Base-by-base conservation (phyloP, 352 stramenopile genomes). In the Pythium monospermum region DNA sequence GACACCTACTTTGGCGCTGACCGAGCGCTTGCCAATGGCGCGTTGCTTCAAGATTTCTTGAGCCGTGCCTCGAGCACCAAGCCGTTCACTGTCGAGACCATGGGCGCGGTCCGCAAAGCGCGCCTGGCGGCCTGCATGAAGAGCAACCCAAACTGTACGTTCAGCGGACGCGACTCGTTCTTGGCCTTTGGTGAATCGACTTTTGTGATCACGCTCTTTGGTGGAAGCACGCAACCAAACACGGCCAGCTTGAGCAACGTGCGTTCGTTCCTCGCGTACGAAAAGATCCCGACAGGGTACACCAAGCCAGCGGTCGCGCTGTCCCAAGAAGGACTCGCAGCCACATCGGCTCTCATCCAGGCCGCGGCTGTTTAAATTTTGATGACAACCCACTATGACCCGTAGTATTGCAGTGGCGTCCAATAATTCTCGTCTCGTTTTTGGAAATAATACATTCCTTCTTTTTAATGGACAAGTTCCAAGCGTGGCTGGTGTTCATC, bases 1-100 rank as follows among this genome's bases (percentile, higher is more conserved):
- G 70, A 79, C 42, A 48, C 57, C 4, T 69, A 64, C 47, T 68
- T 62, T 39, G 71, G 61, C 23, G 33, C 39, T 37, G 62, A 80
- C 58, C 63, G 66, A 4, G 61, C 63, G 49, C 32, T 35, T 30
- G 43, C 55, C 11, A 63, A 68, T 42, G 48, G 52, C 12, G 44
- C 50, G 2, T 37, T 81, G 36, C 53, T 56, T n/a, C 30, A 68
- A 30, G 58, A 70, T 21, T 43, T 80, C 15, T 56, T 74, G 35
- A 38, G 32, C 11, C 59, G 59, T 3, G 57, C 51, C 1, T 26
- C 40, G 4, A 41, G 49, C 42, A 31, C 26, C 33, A 35, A 35
- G 31, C 40, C 41, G 16, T 56, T 43, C 31, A 38, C 46, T 18
- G 25, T 53, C 38, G 30, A 57, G 36, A 36, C 50, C 11, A 23